Conservation (phyloP, 306 rosid genomes). For the Quillaja saponaria region DNA sequence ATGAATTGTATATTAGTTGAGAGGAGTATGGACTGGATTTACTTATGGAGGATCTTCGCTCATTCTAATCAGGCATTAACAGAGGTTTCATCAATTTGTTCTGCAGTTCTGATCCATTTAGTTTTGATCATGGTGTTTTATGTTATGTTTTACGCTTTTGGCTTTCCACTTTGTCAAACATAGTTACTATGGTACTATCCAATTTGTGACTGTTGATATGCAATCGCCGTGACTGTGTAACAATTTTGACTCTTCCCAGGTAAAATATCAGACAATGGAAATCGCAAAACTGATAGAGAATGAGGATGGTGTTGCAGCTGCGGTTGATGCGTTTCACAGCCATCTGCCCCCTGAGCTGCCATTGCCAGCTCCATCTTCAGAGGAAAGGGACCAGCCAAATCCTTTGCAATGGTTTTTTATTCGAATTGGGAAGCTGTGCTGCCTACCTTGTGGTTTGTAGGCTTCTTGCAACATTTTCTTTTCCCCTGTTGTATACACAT, state of each 20-base stretch:
- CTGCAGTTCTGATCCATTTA: too few species aligned
- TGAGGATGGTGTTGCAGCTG: conserved; percentile 93
- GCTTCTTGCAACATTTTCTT: conserved; percentile 22
- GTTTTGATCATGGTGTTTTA: too few species aligned
- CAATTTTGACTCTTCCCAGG: conserved; percentile 43
- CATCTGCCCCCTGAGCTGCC: conserved; percentile 83
- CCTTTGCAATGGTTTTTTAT: conserved; percentile 65
- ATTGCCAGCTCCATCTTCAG: conserved; percentile 48
- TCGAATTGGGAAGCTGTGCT: conserved; percentile 63
- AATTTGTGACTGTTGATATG: too few species aligned
- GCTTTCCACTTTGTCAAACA: too few species aligned
- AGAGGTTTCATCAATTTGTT: too few species aligned
- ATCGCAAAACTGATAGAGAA: conserved; percentile 74
- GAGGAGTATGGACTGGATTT: too few species aligned
- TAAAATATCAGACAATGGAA: conserved; percentile 67
- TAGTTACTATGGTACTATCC: too few species aligned
- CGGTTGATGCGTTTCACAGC: conserved; percentile 86
- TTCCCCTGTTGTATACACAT: conserved; percentile 13
- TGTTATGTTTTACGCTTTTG: too few species aligned
- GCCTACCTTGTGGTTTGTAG: conserved; percentile 63
- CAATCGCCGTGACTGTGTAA: too few species aligned
- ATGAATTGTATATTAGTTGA: too few species aligned
- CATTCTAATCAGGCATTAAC: too few species aligned
- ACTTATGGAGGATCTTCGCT: too few species aligned
- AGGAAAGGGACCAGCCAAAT: conserved; percentile 46